Evolutionary conservation across 2,329 filamentous ascomycete genomes (phyloP).

Genomic region (Bertia moriformis): DNA sequence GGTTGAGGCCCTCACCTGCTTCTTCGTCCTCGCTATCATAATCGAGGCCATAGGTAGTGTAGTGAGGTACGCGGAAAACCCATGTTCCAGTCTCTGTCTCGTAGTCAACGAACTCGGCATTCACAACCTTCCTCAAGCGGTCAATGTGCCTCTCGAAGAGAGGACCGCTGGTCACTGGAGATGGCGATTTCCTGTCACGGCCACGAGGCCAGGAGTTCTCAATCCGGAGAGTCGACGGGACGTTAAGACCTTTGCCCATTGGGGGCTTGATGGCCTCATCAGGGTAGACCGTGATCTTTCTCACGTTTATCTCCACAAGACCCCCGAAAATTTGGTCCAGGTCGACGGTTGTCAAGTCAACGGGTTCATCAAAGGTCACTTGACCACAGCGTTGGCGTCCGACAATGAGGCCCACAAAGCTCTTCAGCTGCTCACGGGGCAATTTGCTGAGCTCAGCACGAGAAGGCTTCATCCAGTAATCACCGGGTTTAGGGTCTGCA

Average conservation of each 20-base stretch:
- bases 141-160: slow-evolving; percentile 67
- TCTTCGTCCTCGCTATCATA: slow-evolving; percentile 63
- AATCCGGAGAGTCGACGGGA: slow-evolving; percentile 74
- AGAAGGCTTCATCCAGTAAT: slow-evolving; percentile 76
- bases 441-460: slow-evolving; percentile 63
- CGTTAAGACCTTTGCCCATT: slow-evolving; percentile 77
- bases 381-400: slow-evolving; percentile 70
- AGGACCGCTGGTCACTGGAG: slow-evolving; percentile 38
- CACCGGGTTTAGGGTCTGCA: slow-evolving; percentile 44
- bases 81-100: slow-evolving; percentile 68
- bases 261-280: slow-evolving; percentile 65
- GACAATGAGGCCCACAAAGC: slow-evolving; percentile 62
- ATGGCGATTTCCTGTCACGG: neutral
- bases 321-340: slow-evolving; percentile 66
- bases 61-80: slow-evolving; percentile 89
- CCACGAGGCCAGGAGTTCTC: slow-evolving; percentile 83
- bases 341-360: slow-evolving; percentile 69
- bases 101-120: slow-evolving; percentile 74
- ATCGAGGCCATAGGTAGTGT: slow-evolving; percentile 84
- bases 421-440: slow-evolving; percentile 65
- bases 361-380: slow-evolving; percentile 66
- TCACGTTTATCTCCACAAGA: slow-evolving; percentile 62
- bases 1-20: slow-evolving; percentile 37
- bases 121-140: slow-evolving; percentile 62
- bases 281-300: slow-evolving; percentile 79